These are phyloP conservation scores for Rhizoctonia solani DNA, from an alignment of 1,284 basidiomycete genomes.

Conservation along the genomic window DNA sequence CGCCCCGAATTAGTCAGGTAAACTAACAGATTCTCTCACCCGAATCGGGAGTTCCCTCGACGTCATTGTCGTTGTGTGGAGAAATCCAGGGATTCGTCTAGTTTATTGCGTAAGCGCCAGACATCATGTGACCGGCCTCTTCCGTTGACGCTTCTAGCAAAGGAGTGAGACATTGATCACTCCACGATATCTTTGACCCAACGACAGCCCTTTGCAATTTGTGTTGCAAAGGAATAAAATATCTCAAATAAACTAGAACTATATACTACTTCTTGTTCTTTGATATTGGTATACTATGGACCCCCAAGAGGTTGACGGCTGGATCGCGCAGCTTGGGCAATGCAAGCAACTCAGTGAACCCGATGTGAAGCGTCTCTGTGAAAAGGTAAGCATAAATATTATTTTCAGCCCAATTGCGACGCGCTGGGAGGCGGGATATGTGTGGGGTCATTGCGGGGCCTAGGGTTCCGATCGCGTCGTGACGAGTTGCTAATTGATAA, in stretches of 20 bases:
- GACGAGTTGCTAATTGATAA: constrained; percentile 16
- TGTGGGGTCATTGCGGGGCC: constrained; percentile 27
- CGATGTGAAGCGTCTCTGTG: constrained; percentile 97
- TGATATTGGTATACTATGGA: constrained; percentile 37
- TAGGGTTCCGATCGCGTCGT: constrained; percentile 33
- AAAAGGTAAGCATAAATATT: constrained; percentile 74
- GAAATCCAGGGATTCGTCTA: too few species aligned
- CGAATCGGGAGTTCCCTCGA: constrained; percentile 13
- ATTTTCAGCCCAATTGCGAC: constrained; percentile 33
- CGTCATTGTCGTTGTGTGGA: too few species aligned
- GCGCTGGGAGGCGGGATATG: constrained; percentile 37
- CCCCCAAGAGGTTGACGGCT: constrained; percentile 75
- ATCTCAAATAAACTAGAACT: constrained; percentile 4
- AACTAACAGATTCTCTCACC: too few species aligned
- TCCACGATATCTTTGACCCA: constrained; percentile 30
- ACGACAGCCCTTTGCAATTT: constrained; percentile 32
- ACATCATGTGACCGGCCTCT: constrained; percentile 3
- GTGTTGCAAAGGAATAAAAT: constrained; percentile 28
- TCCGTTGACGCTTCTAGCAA: constrained; percentile 7
- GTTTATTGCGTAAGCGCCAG: background rate
- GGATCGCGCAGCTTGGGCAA: constrained; percentile 96
- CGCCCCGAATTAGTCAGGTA: too few species aligned
- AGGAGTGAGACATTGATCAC: constrained; percentile 30
- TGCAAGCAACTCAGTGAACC: constrained; percentile 97
- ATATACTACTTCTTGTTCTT: constrained; percentile 4